phyloP scores from a whole-genome alignment of 108 stramenopile genomes.

The Nitzschia inconspicua region DNA sequence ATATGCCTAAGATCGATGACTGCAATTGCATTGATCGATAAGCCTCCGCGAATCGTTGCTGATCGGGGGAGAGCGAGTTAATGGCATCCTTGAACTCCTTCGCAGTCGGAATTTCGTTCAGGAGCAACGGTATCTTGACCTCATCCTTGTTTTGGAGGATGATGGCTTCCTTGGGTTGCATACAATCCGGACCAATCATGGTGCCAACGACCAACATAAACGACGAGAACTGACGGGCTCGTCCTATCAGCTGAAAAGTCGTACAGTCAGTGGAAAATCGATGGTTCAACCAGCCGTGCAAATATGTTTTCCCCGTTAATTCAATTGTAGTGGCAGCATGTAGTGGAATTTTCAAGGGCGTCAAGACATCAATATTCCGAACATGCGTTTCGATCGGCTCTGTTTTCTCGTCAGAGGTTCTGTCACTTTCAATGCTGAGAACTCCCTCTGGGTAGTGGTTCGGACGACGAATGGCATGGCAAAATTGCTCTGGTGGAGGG shows the following conservation, averaged over 20 bases:
- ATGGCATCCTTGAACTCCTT: constrained; percentile 91
- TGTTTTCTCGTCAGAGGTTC: not conserved
- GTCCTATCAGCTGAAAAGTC: constrained; percentile 31
- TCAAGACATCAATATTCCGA: constrained; percentile 16
- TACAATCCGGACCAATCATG: constrained; percentile 49
- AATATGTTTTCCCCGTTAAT: constrained; percentile 55
- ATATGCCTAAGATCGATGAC: constrained; percentile 76
- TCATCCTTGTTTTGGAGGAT: constrained; percentile 91
- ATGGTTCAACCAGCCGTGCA: constrained; percentile 72
- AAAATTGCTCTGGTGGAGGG: constrained; percentile 58
- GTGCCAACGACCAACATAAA: constrained; percentile 79
- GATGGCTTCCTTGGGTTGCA: constrained; percentile 83
- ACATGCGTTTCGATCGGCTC: constrained; percentile 50
- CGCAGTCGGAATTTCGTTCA: constrained; percentile 82
- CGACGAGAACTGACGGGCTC: constrained; percentile 79
- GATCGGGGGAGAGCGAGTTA: constrained; percentile 78
- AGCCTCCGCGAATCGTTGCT: constrained; percentile 80
- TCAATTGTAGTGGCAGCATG: constrained; percentile 47
- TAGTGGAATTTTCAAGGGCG: constrained; percentile 36
- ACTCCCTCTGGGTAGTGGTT: constrained; percentile 61
- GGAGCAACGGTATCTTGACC: constrained; percentile 68
- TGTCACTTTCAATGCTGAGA: constrained; percentile 35
- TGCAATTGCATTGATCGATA: constrained; percentile 84
- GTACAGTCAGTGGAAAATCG: constrained; percentile 17
- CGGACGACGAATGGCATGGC: constrained; percentile 61